Conservation (phyloP, 176 grass and related monocot genomes). For the Aegilops umbellulata region DNA sequence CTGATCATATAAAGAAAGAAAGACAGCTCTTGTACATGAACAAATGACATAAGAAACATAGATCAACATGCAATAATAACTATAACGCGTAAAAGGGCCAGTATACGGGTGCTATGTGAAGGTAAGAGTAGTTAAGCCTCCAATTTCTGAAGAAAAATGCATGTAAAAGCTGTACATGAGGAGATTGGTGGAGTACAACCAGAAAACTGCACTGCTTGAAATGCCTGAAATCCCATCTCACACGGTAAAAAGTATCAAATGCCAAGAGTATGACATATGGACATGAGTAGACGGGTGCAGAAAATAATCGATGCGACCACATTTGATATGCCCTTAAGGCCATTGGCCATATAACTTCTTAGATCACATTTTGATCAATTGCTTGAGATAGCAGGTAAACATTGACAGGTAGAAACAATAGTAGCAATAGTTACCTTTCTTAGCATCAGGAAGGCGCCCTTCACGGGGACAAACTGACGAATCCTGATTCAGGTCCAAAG, state of each 20-base stretch:
- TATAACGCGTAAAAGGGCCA: background rate
- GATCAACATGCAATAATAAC: background rate
- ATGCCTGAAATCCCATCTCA: background rate
- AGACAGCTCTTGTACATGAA: background rate
- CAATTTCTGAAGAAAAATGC: background rate
- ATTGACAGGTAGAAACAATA: background rate
- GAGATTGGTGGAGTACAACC: background rate
- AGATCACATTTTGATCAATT: background rate
- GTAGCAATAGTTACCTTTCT: slow-evolving; percentile 58
- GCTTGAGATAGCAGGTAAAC: background rate
- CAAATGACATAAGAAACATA: background rate
- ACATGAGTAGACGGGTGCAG: background rate
- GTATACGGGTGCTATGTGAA: background rate
- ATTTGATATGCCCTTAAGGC: background rate
- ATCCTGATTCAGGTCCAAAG: slow-evolving; percentile 61
- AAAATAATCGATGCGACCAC: background rate
- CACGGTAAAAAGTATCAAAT: background rate
- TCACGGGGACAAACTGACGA: slow-evolving; percentile 84
- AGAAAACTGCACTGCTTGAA: background rate
- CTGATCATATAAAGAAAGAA: background rate
- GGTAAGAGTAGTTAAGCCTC: background rate
- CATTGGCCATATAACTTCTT: background rate
- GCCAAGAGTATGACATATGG: background rate
- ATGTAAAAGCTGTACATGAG: background rate
- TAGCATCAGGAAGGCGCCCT: slow-evolving; percentile 89